Evolutionary conservation across 1,139 yeast genomes (phyloP).

Genomic region (Hyphopichia burtonii): DNA sequence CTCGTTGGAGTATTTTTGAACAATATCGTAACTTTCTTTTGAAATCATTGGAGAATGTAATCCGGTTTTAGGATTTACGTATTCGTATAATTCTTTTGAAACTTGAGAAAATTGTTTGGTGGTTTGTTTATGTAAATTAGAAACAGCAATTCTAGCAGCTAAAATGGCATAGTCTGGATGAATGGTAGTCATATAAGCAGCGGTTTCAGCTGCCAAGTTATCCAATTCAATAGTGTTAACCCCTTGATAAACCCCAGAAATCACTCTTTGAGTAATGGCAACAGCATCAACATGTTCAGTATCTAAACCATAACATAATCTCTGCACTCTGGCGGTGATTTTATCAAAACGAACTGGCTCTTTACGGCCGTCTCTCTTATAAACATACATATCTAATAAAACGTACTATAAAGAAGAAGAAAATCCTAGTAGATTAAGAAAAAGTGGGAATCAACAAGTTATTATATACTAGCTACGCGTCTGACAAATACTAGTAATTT

Average conservation of each 20-base stretch:
- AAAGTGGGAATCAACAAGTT: slow-evolving; percentile 1
- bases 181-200: slow-evolving; percentile 93
- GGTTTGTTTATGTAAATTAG: slow-evolving; percentile 91
- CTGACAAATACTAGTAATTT: not conserved
- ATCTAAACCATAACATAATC: slow-evolving; percentile 78
- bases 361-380: slow-evolving; percentile 72
- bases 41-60: slow-evolving; percentile 79
- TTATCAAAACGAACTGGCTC: slow-evolving; percentile 82
- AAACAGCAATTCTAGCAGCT: slow-evolving; percentile 93
- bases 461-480: slow-evolving; percentile 3
- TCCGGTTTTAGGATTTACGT: slow-evolving; percentile 72
- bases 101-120: slow-evolving; percentile 86
- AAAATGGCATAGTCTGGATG: slow-evolving; percentile 95
- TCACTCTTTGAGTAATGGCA: slow-evolving; percentile 83
- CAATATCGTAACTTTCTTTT: slow-evolving; percentile 62
- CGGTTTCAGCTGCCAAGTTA: slow-evolving; percentile 94
- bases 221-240: slow-evolving; percentile 92
- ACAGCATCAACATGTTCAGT: slow-evolving; percentile 84
- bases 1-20: slow-evolving; percentile 64
- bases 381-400: slow-evolving; percentile 43
- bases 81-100: slow-evolving; percentile 61
- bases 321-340: slow-evolving; percentile 51
- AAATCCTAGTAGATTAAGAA: no score
- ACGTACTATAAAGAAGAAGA: slow-evolving; percentile 2
- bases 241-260: slow-evolving; percentile 92